A percentile compares a stretch with the other conserved stretches of the same genome.
These are phyloP conservation scores for Botrytis tulipae DNA, from an alignment of 2,329 filamentous ascomycete species.

Conservation along the genomic window DNA sequence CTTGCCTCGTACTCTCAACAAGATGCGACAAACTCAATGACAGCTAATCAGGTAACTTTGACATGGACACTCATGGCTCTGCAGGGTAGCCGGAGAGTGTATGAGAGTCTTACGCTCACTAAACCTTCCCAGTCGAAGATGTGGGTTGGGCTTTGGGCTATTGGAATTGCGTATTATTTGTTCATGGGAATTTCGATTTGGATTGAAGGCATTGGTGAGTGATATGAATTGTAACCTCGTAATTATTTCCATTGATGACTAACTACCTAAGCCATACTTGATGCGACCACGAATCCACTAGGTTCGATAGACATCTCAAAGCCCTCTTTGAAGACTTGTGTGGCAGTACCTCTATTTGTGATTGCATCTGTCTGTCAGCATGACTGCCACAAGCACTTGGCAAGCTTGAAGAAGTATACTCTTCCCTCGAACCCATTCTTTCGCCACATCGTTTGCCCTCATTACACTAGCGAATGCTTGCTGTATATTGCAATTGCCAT, in stretches of 20 bases:
- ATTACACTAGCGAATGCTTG: conserved; percentile 86
- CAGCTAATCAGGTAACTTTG: conserved; percentile 59
- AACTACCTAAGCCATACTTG: conserved; percentile 31
- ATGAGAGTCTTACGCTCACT: conserved; percentile 66
- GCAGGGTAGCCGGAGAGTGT: conserved; percentile 73
- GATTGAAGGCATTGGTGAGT: conserved; percentile 75
- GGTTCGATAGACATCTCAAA: conserved; percentile 31
- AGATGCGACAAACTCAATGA: conserved; percentile 46
- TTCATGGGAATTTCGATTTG: conserved; percentile 73
- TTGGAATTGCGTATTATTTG: conserved; percentile 77
- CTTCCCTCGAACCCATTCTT: conserved; percentile 75
- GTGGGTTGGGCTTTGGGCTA: conserved; percentile 79
- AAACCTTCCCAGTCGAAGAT: conserved; percentile 69
- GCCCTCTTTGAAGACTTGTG: conserved; percentile 48
- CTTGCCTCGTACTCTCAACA: conserved; percentile 39
- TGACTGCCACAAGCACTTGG: conserved; percentile 68
- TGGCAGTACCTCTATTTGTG: conserved; percentile 63
- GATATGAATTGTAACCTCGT: not conserved
- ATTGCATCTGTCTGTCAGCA: conserved; percentile 72
- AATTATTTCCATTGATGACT: conserved; percentile 22
- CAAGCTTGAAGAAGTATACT: conserved; percentile 75
- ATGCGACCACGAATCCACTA: conserved; percentile 9
- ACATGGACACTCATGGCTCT: conserved; percentile 71
- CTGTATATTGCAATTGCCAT: conserved; percentile 80
- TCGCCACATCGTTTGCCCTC: conserved; percentile 71